phyloP scores from a whole-genome alignment of 371 early-diverging fungal species.

The Umbelopsis sp. region DNA sequence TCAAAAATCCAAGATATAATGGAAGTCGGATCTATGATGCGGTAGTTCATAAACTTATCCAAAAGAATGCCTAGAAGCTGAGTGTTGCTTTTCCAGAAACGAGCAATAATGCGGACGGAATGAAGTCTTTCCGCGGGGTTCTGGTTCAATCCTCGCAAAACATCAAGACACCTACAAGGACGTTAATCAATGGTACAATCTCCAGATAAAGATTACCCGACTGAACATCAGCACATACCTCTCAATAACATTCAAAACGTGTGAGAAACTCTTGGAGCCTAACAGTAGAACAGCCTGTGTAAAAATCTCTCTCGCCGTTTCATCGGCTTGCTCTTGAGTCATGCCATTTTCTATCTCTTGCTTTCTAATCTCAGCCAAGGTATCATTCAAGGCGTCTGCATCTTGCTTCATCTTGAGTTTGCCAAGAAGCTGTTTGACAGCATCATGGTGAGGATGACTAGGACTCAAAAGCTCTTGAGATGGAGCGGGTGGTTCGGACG shows the following conservation, averaged over 20 bases:
- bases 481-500: slow-evolving; percentile 67
- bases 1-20: slow-evolving; percentile 82
- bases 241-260: slow-evolving; percentile 89
- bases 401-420: slow-evolving; percentile 66
- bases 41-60: slow-evolving; percentile 92
- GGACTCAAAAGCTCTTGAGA: slow-evolving; percentile 66
- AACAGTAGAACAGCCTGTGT: slow-evolving; percentile 80
- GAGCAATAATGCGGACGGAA: slow-evolving; percentile 75
- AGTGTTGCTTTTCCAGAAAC: slow-evolving; percentile 86
- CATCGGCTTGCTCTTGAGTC: slow-evolving; percentile 42
- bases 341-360: slow-evolving; percentile 49
- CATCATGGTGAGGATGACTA: slow-evolving; percentile 55
- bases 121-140: slow-evolving; percentile 65
- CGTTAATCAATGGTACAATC: neutral
- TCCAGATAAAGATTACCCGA: no score
- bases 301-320: slow-evolving; percentile 69
- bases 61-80: slow-evolving; percentile 87
- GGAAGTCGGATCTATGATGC: slow-evolving; percentile 82
- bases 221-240: slow-evolving; percentile 41
- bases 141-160: slow-evolving; percentile 66
- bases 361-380: slow-evolving; percentile 20
- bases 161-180: slow-evolving; percentile 61
- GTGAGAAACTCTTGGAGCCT: slow-evolving; percentile 93
- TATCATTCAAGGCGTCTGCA: slow-evolving; percentile 57
- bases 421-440: slow-evolving; percentile 62